phyloP scores from a whole-genome alignment of 495 filamentous ascomycete genomes.

The Bacidia gigantensis region DNA sequence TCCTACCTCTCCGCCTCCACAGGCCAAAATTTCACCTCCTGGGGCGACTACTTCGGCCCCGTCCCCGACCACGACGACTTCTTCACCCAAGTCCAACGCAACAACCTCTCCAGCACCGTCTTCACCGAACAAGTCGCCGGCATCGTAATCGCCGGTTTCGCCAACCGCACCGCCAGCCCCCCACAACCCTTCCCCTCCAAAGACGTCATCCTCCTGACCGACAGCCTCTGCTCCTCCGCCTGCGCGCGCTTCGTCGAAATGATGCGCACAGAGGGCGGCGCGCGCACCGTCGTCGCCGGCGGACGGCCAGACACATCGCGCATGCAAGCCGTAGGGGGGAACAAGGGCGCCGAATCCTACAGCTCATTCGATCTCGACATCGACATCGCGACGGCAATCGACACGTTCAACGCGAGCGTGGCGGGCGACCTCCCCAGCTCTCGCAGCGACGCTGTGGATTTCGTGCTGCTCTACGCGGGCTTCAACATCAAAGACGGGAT shows the following conservation, averaged over 20 bases:
- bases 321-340: conserved; percentile 31
- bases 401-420: conserved; percentile 16
- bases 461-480: conserved; percentile 20
- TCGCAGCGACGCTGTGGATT: conserved; percentile 16
- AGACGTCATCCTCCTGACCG: conserved; percentile 38
- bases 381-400: conserved; percentile 18
- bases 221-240: conserved; percentile 36
- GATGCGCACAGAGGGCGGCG: conserved; percentile 37
- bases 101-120: conserved; percentile 36
- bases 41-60: conserved; percentile 40
- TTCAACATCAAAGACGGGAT: conserved; percentile 32
- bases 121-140: conserved; percentile 22
- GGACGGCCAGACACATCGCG: conserved; percentile 30
- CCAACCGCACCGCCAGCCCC: conserved; percentile 19
- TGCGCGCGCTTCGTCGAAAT: conserved; percentile 40
- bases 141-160: conserved; percentile 29
- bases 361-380: conserved; percentile 18
- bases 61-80: conserved; percentile 27
- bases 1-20: conserved; percentile 31
- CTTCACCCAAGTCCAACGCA: conserved; percentile 33
- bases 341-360: conserved; percentile 22
- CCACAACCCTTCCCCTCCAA: conserved; percentile 29
- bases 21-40: conserved; percentile 34
- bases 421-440: conserved; percentile 16
- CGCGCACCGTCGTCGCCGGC: conserved; percentile 35